Evolutionary conservation across 164 flowering plant species (phyloP), one percentile per base, ranked within the genome.

Genomic region (Vitis riparia): DNA sequence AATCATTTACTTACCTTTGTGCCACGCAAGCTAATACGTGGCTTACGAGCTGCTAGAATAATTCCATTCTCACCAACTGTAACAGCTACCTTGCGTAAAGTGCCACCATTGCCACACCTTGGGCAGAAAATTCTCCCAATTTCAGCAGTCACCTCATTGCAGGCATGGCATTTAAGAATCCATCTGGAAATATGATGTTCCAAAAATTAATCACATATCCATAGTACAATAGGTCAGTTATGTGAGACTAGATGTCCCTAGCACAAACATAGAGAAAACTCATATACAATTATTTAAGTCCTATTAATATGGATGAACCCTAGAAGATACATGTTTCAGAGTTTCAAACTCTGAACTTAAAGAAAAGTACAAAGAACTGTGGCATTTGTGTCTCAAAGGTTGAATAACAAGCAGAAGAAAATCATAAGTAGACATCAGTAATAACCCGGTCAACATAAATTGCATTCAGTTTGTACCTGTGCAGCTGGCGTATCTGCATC

Each of bases 31-130:
- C 77, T 80, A 55, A 93, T 72, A 16, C 95, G 90, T 13, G 91
- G 97, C 58, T 84, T 75, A 37, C 87, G 91, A 17, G 85, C 85
- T 15, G 95, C 89, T 68, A 91, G 68, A 51, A 83, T 67, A 68
- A 88, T 70, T 62, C 97, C 98, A 85, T 91, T 93, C 76, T 90
- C 98, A 76, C 86, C 90, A 59, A 95, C 95, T 11, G 97, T 91
- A 29, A 88, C 97, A 72, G 98, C 90, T 52, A 93, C 97, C 71
- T 86, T 93, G 17, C 95, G 86, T 73, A 93, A 73, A 59, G 98
- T 95, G 61, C 99, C 99, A 62, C 97, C 97, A 84, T 95, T 95
- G 55, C 99, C 99, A 87, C 99, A 95, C 66, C 84, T 86, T 5
- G 99, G 99, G 62, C 98, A 93, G 81, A 95, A 95, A 51, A 95